A percentile compares a stretch with the other conserved stretches of the same genome.
Conservation (phyloP, 352 stramenopile genomes). For the Phytophthora sp. region DNA sequence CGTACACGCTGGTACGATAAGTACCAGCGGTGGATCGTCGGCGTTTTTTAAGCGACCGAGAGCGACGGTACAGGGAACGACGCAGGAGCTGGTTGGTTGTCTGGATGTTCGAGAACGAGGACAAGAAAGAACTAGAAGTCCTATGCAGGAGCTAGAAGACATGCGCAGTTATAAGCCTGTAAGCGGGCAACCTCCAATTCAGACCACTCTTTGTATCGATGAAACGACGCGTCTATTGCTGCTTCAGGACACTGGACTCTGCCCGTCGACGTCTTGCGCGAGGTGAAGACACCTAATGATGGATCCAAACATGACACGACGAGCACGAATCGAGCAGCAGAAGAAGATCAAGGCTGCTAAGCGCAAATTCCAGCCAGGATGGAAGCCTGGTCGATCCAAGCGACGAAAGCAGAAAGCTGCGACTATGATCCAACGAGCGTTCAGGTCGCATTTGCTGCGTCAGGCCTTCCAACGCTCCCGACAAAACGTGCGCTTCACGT, state of each 20-base stretch:
- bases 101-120: constrained; percentile 1
- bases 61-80: background rate
- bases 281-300: constrained; percentile 22
- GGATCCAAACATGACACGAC: constrained; percentile 26
- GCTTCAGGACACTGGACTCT: constrained; percentile 21
- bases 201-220: constrained; percentile 40
- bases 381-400: constrained; percentile 40
- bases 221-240: constrained; percentile 46
- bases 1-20: constrained; percentile 97
- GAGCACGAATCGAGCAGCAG: constrained; percentile 30
- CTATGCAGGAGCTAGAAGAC: constrained; percentile 28
- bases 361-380: constrained; percentile 68
- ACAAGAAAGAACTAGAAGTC: constrained; percentile 20
- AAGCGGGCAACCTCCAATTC: constrained; percentile 35
- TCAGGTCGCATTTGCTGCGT: constrained; percentile 65
- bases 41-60: constrained; percentile 73
- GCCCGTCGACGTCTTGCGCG: constrained; percentile 4
- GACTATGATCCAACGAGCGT: constrained; percentile 76
- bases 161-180: constrained; percentile 31
- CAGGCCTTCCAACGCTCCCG: constrained; percentile 60
- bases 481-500: constrained; percentile 51
- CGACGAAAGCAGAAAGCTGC: constrained; percentile 56
- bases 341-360: constrained; percentile 43
- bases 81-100: background rate
- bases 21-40: constrained; percentile 94